Conservation (phyloP, 2,329 filamentous ascomycete species). For the Xylaria sp. region DNA sequence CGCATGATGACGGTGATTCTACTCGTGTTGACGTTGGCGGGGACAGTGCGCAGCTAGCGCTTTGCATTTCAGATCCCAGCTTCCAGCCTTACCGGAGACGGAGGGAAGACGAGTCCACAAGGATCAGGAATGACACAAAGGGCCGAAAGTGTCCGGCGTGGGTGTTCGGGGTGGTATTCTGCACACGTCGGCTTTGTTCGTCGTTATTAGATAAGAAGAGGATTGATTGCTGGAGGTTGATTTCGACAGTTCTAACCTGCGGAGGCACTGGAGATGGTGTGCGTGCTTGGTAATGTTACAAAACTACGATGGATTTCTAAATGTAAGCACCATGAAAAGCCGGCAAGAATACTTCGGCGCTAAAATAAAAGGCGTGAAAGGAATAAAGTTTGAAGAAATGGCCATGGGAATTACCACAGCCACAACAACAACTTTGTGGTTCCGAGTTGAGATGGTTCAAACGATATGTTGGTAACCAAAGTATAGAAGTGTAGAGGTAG, state of each 20-base stretch:
- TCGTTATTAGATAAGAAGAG: slow-evolving; percentile 24
- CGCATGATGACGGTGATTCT: slow-evolving; percentile 53
- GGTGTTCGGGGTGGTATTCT: slow-evolving; percentile 9
- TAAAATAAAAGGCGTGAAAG: not conserved
- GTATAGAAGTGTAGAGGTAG: slow-evolving; percentile 1
- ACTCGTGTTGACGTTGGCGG: slow-evolving; percentile 31
- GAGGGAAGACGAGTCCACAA: slow-evolving; percentile 20
- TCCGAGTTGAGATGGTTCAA: slow-evolving; percentile 19
- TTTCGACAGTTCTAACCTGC: not conserved
- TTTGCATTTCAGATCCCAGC: slow-evolving; percentile 38
- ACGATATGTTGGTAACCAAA: not conserved
- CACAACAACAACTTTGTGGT: not conserved
- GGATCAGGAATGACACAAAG: slow-evolving; percentile 28
- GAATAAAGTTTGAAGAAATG: not conserved
- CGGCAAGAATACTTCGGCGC: slow-evolving; percentile 11
- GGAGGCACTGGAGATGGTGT: not conserved
- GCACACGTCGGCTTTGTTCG: slow-evolving; percentile 31
- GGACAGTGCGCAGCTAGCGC: slow-evolving; percentile 37
- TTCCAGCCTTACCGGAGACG: slow-evolving; percentile 38
- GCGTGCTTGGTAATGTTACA: not conserved
- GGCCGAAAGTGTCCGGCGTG: slow-evolving; percentile 8
- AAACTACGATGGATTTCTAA: not conserved
- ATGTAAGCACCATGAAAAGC: slow-evolving; percentile 7
- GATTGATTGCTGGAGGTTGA: slow-evolving; percentile 10
- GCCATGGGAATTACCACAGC: not conserved